Conservation (phyloP, 2,329 filamentous ascomycete genomes). For the Colletotrichum graminicola region DNA sequence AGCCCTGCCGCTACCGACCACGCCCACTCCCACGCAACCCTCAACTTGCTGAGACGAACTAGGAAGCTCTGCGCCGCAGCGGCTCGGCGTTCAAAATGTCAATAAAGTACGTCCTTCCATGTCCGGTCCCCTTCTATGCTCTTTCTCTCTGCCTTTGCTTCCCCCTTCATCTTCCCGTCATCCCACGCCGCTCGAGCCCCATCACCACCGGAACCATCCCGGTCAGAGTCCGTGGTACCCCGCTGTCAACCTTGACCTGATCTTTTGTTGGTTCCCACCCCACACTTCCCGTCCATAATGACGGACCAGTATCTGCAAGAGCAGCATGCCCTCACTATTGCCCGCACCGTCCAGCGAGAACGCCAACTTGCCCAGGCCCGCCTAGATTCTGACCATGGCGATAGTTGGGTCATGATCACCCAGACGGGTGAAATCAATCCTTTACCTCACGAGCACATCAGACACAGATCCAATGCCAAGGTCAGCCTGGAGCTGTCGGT, state of each 20-base stretch:
- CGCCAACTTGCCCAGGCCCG: slow-evolving; percentile 43
- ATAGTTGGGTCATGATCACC: slow-evolving; percentile 92
- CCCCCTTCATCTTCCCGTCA: slow-evolving; percentile 21
- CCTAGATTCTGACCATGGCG: slow-evolving; percentile 66
- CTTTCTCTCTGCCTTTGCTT: slow-evolving; percentile 19
- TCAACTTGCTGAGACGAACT: slow-evolving; percentile 43
- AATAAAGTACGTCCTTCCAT: slow-evolving; percentile 63
- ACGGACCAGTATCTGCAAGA: slow-evolving; percentile 53
- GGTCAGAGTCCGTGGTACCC: slow-evolving; percentile 38
- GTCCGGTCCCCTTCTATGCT: slow-evolving; percentile 28
- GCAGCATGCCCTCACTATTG: slow-evolving; percentile 59
- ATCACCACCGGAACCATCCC: slow-evolving; percentile 40
- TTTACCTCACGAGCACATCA: slow-evolving; percentile 84
- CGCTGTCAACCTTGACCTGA: slow-evolving; percentile 33
- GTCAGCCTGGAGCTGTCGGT: slow-evolving; percentile 82
- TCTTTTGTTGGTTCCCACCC: slow-evolving; percentile 35
- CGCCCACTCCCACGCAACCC: slow-evolving; percentile 42
- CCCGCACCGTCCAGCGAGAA: slow-evolving; percentile 52
- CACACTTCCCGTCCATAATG: slow-evolving; percentile 55
- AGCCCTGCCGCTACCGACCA: slow-evolving; percentile 43
- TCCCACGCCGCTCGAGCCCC: slow-evolving; percentile 33
- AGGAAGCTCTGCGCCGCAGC: slow-evolving; percentile 43
- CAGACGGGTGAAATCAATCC: slow-evolving; percentile 81
- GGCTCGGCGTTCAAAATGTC: slow-evolving; percentile 55
- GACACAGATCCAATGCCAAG: slow-evolving; percentile 84